Evolutionary conservation across 768 basidiomycete species (phyloP), one percentile per base, ranked within the genome.

Genomic region (Auricularia cornea): DNA sequence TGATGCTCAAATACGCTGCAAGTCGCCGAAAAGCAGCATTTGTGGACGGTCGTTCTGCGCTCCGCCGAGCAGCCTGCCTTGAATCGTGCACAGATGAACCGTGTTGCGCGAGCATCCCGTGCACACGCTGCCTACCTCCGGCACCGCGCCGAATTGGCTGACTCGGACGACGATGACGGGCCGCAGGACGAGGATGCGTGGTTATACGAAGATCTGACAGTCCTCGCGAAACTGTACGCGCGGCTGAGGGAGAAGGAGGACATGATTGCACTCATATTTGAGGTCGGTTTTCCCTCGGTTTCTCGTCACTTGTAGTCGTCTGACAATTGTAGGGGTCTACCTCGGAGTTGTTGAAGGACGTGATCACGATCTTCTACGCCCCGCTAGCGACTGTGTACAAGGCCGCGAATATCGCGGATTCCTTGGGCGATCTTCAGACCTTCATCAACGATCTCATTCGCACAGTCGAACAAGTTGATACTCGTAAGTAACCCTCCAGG

Each of bases 361-460:
- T 99, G 64, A 93, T 99, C 69, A 98, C 97, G 23, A 98, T 99
- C 64, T 99, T 99, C 75, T 99, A 99, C 74, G 78, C 94, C 1
- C 97, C 97, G 2, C 78, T 99, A 29, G 97, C 97, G 2, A 92
- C 96, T 71, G 97, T 98, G 1, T 99, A 98, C 77, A 87, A 91
- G 69, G 97, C 97, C 11, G 97, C 97, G 4, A 97, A 90, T 72
- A 98, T 99, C 61, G 89, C 91, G 12, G 96, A 98, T 72, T 98
- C 95, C 1, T 72, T 99, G 0, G 80, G 85, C 32, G 97, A 98
- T 72, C 70, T 98, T 59, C 97, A 98, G 75, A 92, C 81, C 68
- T 99, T 99, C 70, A 82, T 98, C 69, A 95, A 89, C 66, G 97
- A 99, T 72, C 82, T 99, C 63, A 96, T 98, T 70, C 85, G 80